Evolutionary conservation across 2,329 filamentous ascomycete species (phyloP), one percentile per base, ranked within the genome.

Genomic region (Penicillium psychrosexuale): DNA sequence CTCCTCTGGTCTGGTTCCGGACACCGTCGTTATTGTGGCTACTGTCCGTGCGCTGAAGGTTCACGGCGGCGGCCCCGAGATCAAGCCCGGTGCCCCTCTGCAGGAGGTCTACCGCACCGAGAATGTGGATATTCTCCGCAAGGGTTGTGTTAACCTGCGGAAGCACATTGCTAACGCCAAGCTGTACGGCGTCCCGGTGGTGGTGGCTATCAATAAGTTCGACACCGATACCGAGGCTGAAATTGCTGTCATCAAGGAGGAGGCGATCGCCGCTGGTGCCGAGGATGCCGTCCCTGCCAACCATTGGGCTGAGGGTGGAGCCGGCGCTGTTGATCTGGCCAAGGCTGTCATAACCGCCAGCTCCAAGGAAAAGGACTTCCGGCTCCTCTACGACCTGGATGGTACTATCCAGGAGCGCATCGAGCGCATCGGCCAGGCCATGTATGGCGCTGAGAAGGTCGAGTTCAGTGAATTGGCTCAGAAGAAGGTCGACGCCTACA

Each of bases 151-250:
- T 66, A 99, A 99, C 78, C 80, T 99, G 45, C 90, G 86, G 75
- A 97, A 97, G 80, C 94, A 99, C 71, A 96, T 99, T 64, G 77
- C 84, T 65, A 97, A 97, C 65, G 94, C 94, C 53, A 90, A 84
- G 73, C 81, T 84, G 11, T 99, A 95, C 68, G 94, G 94, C 39
- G 84, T 97, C 19, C 93, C 94, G 6, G 93, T 99, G 7, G 88
- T 99, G 15, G 93, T 99, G 13, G 94, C 93, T 49, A 94, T 99
- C 80, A 99, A 99, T 82, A 91, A 89, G 74, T 97, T 99, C 73
- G 84, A 89, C 58, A 96, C 91, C 6, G 94, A 99, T 71, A 97
- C 92, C 2, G 88, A 93, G 13, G 92, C 92, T 51, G 94, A 99
- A 73, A 88, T 97, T 58, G 84, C 88, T 36, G 88, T 94, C 59